Conservation (phyloP, 1,284 basidiomycete genomes). For the Rhodotorula sp. region DNA sequence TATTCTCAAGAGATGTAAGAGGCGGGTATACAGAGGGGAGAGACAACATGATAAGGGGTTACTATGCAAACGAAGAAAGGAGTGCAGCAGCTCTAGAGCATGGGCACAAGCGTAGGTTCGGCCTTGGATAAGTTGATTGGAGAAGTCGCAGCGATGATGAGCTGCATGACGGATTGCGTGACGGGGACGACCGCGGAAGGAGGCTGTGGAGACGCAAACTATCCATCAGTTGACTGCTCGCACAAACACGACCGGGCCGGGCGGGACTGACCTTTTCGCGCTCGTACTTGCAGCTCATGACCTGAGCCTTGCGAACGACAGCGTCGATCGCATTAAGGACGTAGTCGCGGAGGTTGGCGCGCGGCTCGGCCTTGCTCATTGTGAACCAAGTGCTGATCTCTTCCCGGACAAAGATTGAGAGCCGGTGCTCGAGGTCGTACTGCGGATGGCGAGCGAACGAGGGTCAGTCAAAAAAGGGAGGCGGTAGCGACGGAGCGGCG, state of each 20-base stretch:
- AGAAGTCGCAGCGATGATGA: conserved; percentile 66
- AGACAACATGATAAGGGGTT: neutral
- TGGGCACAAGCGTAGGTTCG: conserved; percentile 58
- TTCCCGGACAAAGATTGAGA: conserved; percentile 87
- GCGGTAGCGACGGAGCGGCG: neutral
- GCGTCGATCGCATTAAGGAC: conserved; percentile 74
- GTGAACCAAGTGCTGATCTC: conserved; percentile 75
- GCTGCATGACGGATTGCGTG: conserved; percentile 76
- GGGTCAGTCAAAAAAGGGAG: conserved; percentile 13
- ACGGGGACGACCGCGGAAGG: conserved; percentile 59
- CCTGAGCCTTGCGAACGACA: conserved; percentile 80
- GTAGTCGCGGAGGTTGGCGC: conserved; percentile 61
- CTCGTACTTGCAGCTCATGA: conserved; percentile 79
- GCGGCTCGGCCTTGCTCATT: conserved; percentile 51
- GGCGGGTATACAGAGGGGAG: neutral
- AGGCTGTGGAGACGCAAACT: conserved; percentile 37
- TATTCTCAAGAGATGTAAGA: neutral
- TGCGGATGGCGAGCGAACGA: conserved; percentile 48
- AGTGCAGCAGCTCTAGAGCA: conserved; percentile 4
- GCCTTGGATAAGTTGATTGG: conserved; percentile 57
- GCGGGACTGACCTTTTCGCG: conserved; percentile 65
- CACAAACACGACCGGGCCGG: neutral
- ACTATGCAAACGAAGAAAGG: neutral
- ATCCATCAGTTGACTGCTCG: neutral
- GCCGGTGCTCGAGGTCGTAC: conserved; percentile 83